These are phyloP conservation scores for Coemansia biformis DNA, from an alignment of 192 early-diverging fungal genomes.

Conservation along the genomic window DNA sequence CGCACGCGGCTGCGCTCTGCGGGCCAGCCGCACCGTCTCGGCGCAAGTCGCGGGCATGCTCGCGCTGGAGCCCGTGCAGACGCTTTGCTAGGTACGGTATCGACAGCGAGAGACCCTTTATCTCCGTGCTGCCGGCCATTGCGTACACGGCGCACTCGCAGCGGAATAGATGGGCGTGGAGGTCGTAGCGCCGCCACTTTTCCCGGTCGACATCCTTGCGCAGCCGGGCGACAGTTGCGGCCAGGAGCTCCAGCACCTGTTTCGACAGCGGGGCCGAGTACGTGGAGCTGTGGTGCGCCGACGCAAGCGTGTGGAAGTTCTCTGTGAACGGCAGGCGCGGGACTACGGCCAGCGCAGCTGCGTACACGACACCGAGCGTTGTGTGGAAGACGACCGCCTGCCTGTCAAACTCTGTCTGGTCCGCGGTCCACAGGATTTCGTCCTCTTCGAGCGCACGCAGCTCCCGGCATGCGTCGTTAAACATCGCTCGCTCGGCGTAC, in stretches of 20 bases:
- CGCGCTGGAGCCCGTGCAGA: conserved; percentile 13
- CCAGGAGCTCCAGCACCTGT: conserved; percentile 2
- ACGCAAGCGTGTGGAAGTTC: conserved; percentile 31
- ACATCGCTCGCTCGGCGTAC: conserved; percentile 14
- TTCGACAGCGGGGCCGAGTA: conserved; percentile 3
- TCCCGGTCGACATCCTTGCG: neutral
- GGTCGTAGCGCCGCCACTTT: neutral
- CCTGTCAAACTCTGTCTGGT: conserved; percentile 5
- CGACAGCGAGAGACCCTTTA: neutral
- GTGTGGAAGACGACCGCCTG: neutral
- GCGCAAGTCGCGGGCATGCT: neutral
- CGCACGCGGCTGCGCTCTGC: neutral
- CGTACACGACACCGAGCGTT: conserved; percentile 13
- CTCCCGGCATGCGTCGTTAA: conserved; percentile 6
- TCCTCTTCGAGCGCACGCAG: neutral
- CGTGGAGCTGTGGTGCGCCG: conserved; percentile 11
- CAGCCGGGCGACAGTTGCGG: neutral
- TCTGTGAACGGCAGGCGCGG: conserved; percentile 36
- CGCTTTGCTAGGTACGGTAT: conserved; percentile 6
- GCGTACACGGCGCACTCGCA: conserved; percentile 19
- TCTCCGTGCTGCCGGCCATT: conserved; percentile 1
- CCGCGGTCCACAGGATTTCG: conserved; percentile 3
- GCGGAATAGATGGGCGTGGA: conserved; percentile 16
- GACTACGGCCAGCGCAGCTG: conserved; percentile 15
- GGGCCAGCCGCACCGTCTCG: no score